Evolutionary conservation across 2,329 filamentous ascomycete genomes (phyloP).

Genomic region (Monosporascus sp.): DNA sequence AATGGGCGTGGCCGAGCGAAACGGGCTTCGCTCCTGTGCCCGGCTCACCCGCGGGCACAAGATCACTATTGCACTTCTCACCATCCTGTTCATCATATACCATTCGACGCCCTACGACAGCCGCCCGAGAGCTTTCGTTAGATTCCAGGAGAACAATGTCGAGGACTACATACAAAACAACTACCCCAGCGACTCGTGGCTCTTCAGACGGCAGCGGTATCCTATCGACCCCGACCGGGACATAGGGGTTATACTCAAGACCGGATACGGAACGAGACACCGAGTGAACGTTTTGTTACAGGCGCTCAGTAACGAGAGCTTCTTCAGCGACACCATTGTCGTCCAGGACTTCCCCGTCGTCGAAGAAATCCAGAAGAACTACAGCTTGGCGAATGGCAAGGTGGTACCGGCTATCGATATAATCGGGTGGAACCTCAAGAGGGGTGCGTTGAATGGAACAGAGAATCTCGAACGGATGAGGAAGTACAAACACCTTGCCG

Average conservation of each 20-base stretch:
- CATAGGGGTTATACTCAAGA: constrained; percentile 49
- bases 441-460: constrained; percentile 21
- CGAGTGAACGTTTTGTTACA: constrained; percentile 42
- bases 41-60: constrained; percentile 25
- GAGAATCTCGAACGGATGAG: constrained; percentile 24
- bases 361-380: constrained; percentile 13
- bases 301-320: constrained; percentile 36
- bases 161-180: constrained; percentile 24
- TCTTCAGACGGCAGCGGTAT: constrained; percentile 33
- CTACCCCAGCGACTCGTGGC: constrained; percentile 35
- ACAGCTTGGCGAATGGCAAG: constrained; percentile 21
- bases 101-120: constrained; percentile 24
- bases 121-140: constrained; percentile 20
- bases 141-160: constrained; percentile 24
- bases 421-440: constrained; percentile 27
- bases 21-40: constrained; percentile 20
- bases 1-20: constrained; percentile 21
- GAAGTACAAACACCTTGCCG: constrained; percentile 25
- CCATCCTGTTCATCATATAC: constrained; percentile 24
- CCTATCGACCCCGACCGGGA: constrained; percentile 41
- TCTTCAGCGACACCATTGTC: constrained; percentile 39
- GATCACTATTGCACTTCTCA: constrained; percentile 15
- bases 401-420: constrained; percentile 24
- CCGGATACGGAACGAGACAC: constrained; percentile 48
- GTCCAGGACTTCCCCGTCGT: constrained; percentile 45